Base-by-base conservation (phyloP, 768 basidiomycete species). In the Pleurotus platypus region DNA sequence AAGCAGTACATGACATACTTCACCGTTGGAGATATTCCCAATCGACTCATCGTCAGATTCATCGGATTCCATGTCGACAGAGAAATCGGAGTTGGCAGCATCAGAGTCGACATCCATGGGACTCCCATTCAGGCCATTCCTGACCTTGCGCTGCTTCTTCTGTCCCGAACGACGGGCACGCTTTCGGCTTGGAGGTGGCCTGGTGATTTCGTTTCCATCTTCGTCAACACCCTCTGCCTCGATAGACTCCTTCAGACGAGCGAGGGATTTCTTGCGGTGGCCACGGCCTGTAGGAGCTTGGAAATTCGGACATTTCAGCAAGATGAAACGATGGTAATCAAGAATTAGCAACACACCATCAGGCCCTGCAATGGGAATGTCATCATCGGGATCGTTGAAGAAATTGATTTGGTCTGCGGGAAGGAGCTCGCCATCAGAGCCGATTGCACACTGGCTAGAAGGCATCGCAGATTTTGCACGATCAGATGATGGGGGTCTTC, bases 351-450 rank as follows among this genome's bases (percentile, higher is more conserved):
- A n/a, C n/a, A n/a, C n/a, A n/a, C n/a, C n/a, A n/a, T n/a, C n/a
- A n/a, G n/a, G n/a, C n/a, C n/a, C n/a, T n/a, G n/a, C n/a, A n/a
- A n/a, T n/a, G n/a, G n/a, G n/a, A n/a, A n/a, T n/a, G n/a, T n/a
- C n/a, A n/a, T n/a, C n/a, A n/a, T n/a, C n/a, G n/a, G n/a, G n/a
- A n/a, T n/a, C n/a, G n/a, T n/a, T n/a, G n/a, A n/a, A n/a, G n/a
- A n/a, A n/a, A n/a, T n/a, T n/a, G n/a, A n/a, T n/a, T n/a, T n/a
- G n/a, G n/a, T n/a, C n/a, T n/a, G n/a, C n/a, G 3, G 22, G 7
- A 26, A 57, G 45, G 5, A 57, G 45, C 7, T 57, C 48, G 12
- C 45, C 45, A 30, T 57, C 20, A 7, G 56, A 24, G n/a, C 27
- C 27, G n/a, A 50, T 15, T 9, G n/a, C n/a, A n/a, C n/a, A n/a